Evolutionary conservation across 116 monocot genomes (phyloP), one percentile per base, ranked within the genome.

Genomic region (Dioscorea cayenensis): DNA sequence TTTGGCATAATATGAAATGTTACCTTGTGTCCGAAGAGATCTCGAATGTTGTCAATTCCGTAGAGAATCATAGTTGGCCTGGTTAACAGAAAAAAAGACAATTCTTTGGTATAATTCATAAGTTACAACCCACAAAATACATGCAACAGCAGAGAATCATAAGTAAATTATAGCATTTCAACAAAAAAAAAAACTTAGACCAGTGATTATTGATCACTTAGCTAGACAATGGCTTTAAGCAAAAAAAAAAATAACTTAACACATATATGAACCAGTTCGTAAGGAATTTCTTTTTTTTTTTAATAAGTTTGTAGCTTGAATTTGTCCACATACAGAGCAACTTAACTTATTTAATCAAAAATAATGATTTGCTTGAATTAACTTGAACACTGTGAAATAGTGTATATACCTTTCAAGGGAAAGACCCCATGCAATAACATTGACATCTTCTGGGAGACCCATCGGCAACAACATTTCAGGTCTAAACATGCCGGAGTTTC

Each of bases 21-120:
- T 80, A 99, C 97, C 97, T 93, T 99, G 21, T 86, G 88, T 50
- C 97, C 97, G 80, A 99, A 99, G 73, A 99, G 91, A 86, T 99
- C 97, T 14, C 97, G 70, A 32, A 99, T 99, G 70, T 99, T 99
- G 74, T 93, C 85, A 28, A 93, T 86, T 12, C 91, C 94, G 62
- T 93, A 90, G 17, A 99, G 63, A 73, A 99, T 99, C 97, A 99
- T 99, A 9, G 97, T 99, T 3, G 97, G 97, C 88, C 97, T 99
- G 80, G 73, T 75, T 73, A 12, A 43, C 28, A 77, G 25, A 25
- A 18, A 63, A 27, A 76, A 67, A 23, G 2, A 32, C 3, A 23
- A 22, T 55, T 14, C 4, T 51, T 55, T n/a, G 4, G 55, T 55
- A 55, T n/a, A 12, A 55, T n/a, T 55, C 55, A 16, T 5, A n/a